Evolutionary conservation across 2,329 filamentous ascomycete genomes (phyloP).

Genomic region (Teratosphaeria destructans): DNA sequence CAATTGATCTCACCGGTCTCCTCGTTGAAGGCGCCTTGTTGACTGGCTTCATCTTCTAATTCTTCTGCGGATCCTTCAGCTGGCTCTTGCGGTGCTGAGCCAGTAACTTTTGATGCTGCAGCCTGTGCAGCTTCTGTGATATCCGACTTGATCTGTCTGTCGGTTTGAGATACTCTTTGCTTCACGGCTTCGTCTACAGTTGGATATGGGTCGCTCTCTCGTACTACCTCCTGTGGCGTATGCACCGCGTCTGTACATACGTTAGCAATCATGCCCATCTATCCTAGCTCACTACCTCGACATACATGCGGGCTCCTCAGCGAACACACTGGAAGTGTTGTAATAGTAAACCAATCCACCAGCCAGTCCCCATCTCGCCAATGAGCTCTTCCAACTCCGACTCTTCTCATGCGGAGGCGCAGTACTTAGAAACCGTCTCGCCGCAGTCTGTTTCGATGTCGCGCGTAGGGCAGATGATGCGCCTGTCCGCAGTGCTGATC

Average conservation of each 20-base stretch:
- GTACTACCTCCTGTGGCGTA: slow-evolving; percentile 30
- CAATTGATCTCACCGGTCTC: slow-evolving; percentile 99
- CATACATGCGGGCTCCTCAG: slow-evolving; percentile 69
- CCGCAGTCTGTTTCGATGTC: slow-evolving; percentile 24
- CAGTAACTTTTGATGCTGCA: neutral
- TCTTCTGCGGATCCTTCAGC: slow-evolving; percentile 36
- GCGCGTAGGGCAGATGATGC: slow-evolving; percentile 17
- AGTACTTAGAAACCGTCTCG: slow-evolving; percentile 47
- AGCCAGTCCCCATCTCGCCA: slow-evolving; percentile 64
- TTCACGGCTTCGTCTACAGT: slow-evolving; percentile 36
- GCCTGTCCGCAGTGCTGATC: slow-evolving; percentile 38
- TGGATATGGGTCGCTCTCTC: slow-evolving; percentile 31
- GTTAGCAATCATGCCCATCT: neutral
- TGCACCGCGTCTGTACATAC: slow-evolving; percentile 20
- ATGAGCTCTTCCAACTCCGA: slow-evolving; percentile 71
- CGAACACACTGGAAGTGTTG: slow-evolving; percentile 79
- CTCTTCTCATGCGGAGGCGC: slow-evolving; percentile 52
- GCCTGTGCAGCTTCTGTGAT: neutral
- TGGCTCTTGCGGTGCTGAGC: slow-evolving; percentile 12
- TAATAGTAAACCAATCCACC: slow-evolving; percentile 80
- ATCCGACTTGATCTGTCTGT: slow-evolving; percentile 13
- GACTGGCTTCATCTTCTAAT: slow-evolving; percentile 69
- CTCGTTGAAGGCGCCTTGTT: slow-evolving; percentile 91
- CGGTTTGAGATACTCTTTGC: slow-evolving; percentile 28
- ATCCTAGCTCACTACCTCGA: neutral